phyloP scores from a whole-genome alignment of 352 stramenopile species.

The Saprolegnia parasitica region DNA sequence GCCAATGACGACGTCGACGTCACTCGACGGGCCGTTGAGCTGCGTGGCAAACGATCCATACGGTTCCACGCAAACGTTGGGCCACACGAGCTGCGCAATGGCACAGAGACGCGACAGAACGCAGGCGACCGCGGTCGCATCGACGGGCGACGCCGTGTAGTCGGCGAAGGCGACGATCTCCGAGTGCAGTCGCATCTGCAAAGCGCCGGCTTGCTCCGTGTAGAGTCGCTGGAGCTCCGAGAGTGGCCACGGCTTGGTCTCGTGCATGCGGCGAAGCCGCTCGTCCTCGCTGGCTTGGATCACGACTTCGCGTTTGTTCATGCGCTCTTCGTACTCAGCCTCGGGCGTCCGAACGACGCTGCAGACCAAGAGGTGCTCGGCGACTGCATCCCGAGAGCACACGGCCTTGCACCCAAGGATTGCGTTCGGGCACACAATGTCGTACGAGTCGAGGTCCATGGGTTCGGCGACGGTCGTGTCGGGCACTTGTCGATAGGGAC shows the following conservation, averaged over 20 bases:
- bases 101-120: slow-evolving; percentile 55
- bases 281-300: slow-evolving; percentile 72
- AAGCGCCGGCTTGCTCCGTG: slow-evolving; percentile 69
- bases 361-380: slow-evolving; percentile 56
- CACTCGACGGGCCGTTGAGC: slow-evolving; percentile 57
- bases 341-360: slow-evolving; percentile 65
- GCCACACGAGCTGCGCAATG: slow-evolving; percentile 49
- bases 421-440: slow-evolving; percentile 79
- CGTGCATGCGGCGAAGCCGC: slow-evolving; percentile 59
- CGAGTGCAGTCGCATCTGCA: slow-evolving; percentile 73
- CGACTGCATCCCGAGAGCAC: slow-evolving; percentile 64
- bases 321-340: slow-evolving; percentile 70
- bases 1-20: slow-evolving; percentile 75
- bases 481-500: slow-evolving; percentile 69
- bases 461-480: slow-evolving; percentile 64
- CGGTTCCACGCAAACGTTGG: slow-evolving; percentile 45
- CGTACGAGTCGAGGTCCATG: slow-evolving; percentile 73
- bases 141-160: slow-evolving; percentile 38
- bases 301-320: slow-evolving; percentile 59
- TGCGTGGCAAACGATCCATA: slow-evolving; percentile 74
- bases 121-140: slow-evolving; percentile 29
- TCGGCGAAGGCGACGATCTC: slow-evolving; percentile 65
- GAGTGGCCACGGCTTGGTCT: slow-evolving; percentile 30
- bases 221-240: slow-evolving; percentile 59
- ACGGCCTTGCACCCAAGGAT: slow-evolving; percentile 77